These are phyloP conservation scores for Edaphochlamys debaryana DNA, from an alignment of 139 green algal species.

Conservation along the genomic window DNA sequence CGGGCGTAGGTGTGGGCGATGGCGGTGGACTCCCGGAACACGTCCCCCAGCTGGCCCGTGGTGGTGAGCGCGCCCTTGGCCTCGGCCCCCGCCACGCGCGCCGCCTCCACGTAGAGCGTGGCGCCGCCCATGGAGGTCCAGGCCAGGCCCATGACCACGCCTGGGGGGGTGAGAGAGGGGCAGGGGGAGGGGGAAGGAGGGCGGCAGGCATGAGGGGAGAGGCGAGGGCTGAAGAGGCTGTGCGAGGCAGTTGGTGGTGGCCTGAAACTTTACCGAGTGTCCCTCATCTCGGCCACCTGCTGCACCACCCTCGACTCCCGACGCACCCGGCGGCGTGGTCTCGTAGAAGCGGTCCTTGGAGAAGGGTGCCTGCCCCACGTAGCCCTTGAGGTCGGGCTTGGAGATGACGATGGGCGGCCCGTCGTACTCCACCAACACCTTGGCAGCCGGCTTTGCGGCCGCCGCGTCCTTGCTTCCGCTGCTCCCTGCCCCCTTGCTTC, in stretches of 20 bases:
- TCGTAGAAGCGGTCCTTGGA: slow-evolving; percentile 80
- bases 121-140: slow-evolving; percentile 96
- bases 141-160: slow-evolving; percentile 96
- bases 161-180: slow-evolving; percentile 61
- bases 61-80: slow-evolving; percentile 66
- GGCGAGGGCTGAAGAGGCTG: too few species aligned
- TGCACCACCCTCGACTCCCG: too few species aligned
- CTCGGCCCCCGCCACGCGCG: slow-evolving; percentile 75
- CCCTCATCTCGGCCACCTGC: too few species aligned
- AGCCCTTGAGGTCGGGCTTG: slow-evolving; percentile 78
- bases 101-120: slow-evolving; percentile 93
- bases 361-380: slow-evolving; percentile 93
- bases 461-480: not conserved
- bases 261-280: too few species aligned
- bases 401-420: slow-evolving; percentile 75
- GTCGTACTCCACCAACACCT: slow-evolving; percentile 50
- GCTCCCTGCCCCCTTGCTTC: not conserved
- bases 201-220: too few species aligned
- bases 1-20: slow-evolving; percentile 95
- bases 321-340: slow-evolving; percentile 35
- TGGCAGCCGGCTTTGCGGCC: not conserved
- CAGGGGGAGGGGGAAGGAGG: not conserved
- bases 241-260: too few species aligned
- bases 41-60: slow-evolving; percentile 92
- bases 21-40: slow-evolving; percentile 93